A percentile compares a stretch with the other conserved stretches of the same genome.
Evolutionary conservation across 169 alveolate species (phyloP).

Genomic region (Plasmodium billcollinsi): DNA sequence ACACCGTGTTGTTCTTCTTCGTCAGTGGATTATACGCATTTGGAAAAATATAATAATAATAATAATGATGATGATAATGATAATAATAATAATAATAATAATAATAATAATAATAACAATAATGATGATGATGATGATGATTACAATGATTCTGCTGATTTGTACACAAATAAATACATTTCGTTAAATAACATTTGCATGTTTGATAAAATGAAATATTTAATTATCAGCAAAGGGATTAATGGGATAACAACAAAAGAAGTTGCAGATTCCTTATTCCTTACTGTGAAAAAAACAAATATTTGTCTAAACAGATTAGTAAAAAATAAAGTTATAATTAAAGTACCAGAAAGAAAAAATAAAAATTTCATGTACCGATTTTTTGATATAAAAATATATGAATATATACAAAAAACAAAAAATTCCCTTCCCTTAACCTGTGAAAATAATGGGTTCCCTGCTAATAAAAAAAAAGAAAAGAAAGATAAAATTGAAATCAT

Average conservation of each 20-base stretch:
- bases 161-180: conserved; percentile 1
- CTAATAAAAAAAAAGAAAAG: background rate
- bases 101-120: too few relatives aligned
- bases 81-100: too few relatives aligned
- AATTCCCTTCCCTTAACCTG: background rate
- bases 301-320: conserved; percentile 39
- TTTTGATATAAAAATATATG: conserved; percentile 54
- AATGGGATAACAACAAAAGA: conserved; percentile 72
- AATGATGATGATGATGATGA: background rate
- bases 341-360: conserved; percentile 70
- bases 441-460: too few relatives aligned
- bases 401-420: conserved; percentile 45
- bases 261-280: conserved; percentile 23
- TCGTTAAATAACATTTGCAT: conserved; percentile 20
- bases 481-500: too few relatives aligned
- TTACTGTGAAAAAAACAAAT: conserved; percentile 61
- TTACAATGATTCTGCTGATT: background rate
- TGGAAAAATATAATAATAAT: background rate
- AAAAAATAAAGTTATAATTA: conserved; percentile 52
- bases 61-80: too few relatives aligned
- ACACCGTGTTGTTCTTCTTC: conserved; percentile 5
- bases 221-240: conserved; percentile 59
- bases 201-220: conserved; percentile 48
- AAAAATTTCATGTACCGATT: conserved; percentile 73
- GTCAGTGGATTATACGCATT: conserved; percentile 4